phyloP scores from a whole-genome alignment of 371 early-diverging fungal species.

The Basidiobolus heterosporus region DNA sequence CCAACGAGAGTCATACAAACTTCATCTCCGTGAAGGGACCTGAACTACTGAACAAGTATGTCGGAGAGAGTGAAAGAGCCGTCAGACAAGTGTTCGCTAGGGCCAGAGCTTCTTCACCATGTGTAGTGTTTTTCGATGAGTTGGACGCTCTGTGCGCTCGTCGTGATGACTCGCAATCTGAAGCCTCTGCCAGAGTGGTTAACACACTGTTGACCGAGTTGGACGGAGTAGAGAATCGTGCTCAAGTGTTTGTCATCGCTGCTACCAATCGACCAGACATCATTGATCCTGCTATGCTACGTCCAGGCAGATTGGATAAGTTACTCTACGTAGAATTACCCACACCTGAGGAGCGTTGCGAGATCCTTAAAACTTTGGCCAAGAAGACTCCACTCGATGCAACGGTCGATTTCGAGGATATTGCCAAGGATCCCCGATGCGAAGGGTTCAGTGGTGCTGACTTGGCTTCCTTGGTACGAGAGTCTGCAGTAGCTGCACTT shows the following conservation, averaged over 20 bases:
- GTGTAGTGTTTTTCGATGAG: slow-evolving; percentile 98
- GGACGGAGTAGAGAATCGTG: slow-evolving; percentile 90
- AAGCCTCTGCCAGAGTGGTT: slow-evolving; percentile 87
- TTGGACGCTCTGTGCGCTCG: slow-evolving; percentile 87
- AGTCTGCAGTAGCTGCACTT: slow-evolving; percentile 75
- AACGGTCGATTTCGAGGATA: slow-evolving; percentile 44
- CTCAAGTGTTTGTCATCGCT: slow-evolving; percentile 90
- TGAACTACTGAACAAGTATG: slow-evolving; percentile 98
- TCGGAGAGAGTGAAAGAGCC: slow-evolving; percentile 97
- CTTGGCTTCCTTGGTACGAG: slow-evolving; percentile 76
- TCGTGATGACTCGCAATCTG: slow-evolving; percentile 68
- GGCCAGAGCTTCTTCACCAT: slow-evolving; percentile 89
- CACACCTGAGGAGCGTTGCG: slow-evolving; percentile 57
- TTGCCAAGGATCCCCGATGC: slow-evolving; percentile 58
- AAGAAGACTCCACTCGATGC: slow-evolving; percentile 60
- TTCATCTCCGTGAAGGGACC: slow-evolving; percentile 99
- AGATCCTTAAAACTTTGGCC: slow-evolving; percentile 74
- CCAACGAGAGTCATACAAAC: slow-evolving; percentile 92
- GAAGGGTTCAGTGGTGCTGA: slow-evolving; percentile 89
- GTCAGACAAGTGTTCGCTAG: slow-evolving; percentile 94
- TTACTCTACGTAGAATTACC: slow-evolving; percentile 93
- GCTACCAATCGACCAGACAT: slow-evolving; percentile 91
- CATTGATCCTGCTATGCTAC: slow-evolving; percentile 95
- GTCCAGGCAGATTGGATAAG: slow-evolving; percentile 98
- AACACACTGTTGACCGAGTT: slow-evolving; percentile 95